Base-by-base conservation (phyloP, 371 early-diverging fungal species). In the Apophysomyces trapeziformis region DNA sequence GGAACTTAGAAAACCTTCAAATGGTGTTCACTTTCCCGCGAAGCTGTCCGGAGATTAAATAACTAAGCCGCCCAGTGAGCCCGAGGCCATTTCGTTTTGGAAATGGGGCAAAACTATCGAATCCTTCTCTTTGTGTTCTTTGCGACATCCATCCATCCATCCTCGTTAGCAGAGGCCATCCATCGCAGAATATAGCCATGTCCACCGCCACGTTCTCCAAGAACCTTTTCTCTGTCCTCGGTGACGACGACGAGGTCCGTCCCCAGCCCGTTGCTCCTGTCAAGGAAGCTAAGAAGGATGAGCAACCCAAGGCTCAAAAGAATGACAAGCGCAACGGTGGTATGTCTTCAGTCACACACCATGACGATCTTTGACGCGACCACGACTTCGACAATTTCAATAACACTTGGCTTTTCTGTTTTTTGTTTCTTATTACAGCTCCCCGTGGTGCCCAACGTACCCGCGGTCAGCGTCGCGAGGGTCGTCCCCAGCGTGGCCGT, bases 151-250 rank as follows among this genome's bases (percentile, higher is more conserved):
- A 75, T 72, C 69, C 70, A 58, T 61, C 58, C 44, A 50, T 50
- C 64, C 54, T 61, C 66, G 44, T 61, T 61, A 50, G 54, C 62
- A 63, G 68, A 68, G 68, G 71, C 68, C 68, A 71, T 71, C 68
- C 68, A 71, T 71, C 70, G 75, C 78, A 71, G 68, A 75, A 65
- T 73, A 69, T 73, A 69, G 70, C 66, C 70, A 79, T 79, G 79
- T 76, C 79, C 70, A 72, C 75, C 66, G 69, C 80, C 68, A 69
- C 82, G 61, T 82, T 74, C 72, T 79, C 79, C 72, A 79, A 82
- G 68, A 90, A 90, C 80, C 78, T 75, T 66, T 90, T 84, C 77
- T 86, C 81, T 73, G 78, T 89, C 72, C 84, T 90, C 70, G 82
- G 80, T 50, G 88, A 90, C 61, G 85, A 83, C 64, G 87, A 81